phyloP scores from a whole-genome alignment of 2,329 filamentous ascomycete species.

The Colletotrichum sublineola region DNA sequence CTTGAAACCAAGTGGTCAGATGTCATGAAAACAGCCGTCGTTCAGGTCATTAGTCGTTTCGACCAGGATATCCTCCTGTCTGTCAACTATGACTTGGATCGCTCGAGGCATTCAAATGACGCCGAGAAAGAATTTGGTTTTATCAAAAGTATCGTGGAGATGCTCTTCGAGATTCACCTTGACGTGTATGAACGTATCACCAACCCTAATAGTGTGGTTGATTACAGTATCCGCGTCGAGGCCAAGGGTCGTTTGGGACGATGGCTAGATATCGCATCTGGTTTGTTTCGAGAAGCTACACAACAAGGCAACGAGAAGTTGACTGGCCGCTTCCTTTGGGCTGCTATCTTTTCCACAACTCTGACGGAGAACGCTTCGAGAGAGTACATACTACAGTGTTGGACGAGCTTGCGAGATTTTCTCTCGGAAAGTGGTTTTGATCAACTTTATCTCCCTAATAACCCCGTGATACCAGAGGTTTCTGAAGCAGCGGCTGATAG shows the following conservation, averaged over 20 bases:
- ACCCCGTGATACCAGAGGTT: slow-evolving; percentile 88
- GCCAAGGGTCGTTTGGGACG: slow-evolving; percentile 64
- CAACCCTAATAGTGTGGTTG: slow-evolving; percentile 68
- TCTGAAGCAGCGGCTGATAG: slow-evolving; percentile 87
- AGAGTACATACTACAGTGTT: slow-evolving; percentile 70
- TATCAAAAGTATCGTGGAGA: slow-evolving; percentile 60
- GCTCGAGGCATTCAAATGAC: slow-evolving; percentile 4
- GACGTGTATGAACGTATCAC: slow-evolving; percentile 72
- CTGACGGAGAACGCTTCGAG: slow-evolving; percentile 65
- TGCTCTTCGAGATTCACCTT: slow-evolving; percentile 73
- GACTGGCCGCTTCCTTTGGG: slow-evolving; percentile 69
- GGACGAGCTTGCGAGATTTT: slow-evolving; percentile 69
- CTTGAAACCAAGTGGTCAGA: slow-evolving; percentile 69
- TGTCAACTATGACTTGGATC: slow-evolving; percentile 57
- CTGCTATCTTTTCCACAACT: slow-evolving; percentile 66
- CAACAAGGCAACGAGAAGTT: slow-evolving; percentile 55
- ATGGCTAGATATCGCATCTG: slow-evolving; percentile 66
- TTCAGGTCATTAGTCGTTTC: slow-evolving; percentile 67
- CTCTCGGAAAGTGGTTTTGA: slow-evolving; percentile 57
- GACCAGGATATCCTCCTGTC: slow-evolving; percentile 66
- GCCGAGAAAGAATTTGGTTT: slow-evolving; percentile 18
- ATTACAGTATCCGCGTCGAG: slow-evolving; percentile 61
- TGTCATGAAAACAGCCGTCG: slow-evolving; percentile 66
- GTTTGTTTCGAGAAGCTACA: slow-evolving; percentile 56
- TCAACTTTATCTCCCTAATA: slow-evolving; percentile 80